Evolutionary conservation across 1,284 basidiomycete genomes (phyloP).

Genomic region (Phenoliferia sp.): DNA sequence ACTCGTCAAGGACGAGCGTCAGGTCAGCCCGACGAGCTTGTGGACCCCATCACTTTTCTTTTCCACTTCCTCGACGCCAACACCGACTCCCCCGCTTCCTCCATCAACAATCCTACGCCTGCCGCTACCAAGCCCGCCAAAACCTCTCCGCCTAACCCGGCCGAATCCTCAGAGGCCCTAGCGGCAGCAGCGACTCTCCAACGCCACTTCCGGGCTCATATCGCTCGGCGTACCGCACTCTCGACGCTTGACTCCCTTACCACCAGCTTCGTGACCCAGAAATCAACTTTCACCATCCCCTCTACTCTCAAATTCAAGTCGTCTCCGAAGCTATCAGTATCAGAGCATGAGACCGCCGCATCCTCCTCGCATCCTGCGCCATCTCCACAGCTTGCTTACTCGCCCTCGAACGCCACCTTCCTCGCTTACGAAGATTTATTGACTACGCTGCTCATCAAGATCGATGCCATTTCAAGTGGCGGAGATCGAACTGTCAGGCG

Average conservation of each 20-base stretch:
- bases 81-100: neutral
- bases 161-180: neutral
- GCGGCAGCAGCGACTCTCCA: constrained; percentile 12
- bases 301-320: constrained; percentile 11
- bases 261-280: constrained; percentile 7
- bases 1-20: too few species aligned
- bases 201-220: constrained; percentile 16
- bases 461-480: constrained; percentile 62
- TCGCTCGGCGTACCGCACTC: constrained; percentile 19
- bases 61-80: neutral
- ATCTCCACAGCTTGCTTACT: constrained; percentile 48
- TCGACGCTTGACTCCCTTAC: constrained; percentile 11
- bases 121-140: neutral
- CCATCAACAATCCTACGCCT: neutral
- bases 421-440: constrained; percentile 53
- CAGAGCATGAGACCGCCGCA: neutral
- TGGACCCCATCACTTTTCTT: neutral
- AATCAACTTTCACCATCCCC: constrained; percentile 10
- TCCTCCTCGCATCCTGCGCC: neutral
- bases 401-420: constrained; percentile 53
- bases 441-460: constrained; percentile 56
- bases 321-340: constrained; percentile 3
- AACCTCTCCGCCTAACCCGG: neutral
- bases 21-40: neutral
- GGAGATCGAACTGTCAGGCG: constrained; percentile 57